Evolutionary conservation across 306 rosid genomes (phyloP), one percentile per base, ranked within the genome.

Genomic region (Lotus japonicus): DNA sequence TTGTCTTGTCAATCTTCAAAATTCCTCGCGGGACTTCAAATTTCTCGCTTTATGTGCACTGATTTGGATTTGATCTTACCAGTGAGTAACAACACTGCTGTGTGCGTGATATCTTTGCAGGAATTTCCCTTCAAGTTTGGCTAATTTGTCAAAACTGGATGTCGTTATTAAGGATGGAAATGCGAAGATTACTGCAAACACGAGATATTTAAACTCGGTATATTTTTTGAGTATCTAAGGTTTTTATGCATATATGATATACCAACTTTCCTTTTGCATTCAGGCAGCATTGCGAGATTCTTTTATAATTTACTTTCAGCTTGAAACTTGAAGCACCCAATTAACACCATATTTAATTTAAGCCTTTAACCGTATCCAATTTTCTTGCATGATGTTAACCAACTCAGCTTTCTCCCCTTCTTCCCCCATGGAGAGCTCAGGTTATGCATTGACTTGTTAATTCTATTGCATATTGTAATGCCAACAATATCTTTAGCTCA

Each of bases 111-210:
- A 4, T 73, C 48, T 42, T 57, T 71, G 83, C 87, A 90, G 99
- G 86, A 77, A 79, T 61, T 88, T 95, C 64, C 99, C 99, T 68
- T 78, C 97, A 17, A 85, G 84, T 62, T 79, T 95, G 76, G 96
- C 90, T 59, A 90, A 79, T 80, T 82, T 90, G 78, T 85, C 97
- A 21, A 90, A 88, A 66, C 63, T 95, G 99, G 96, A 88, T 44
- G 82, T 67, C 61, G 41, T 70, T 18, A 74, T 95, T 80, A 95
- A 88, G 83, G 97, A 95, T 59, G 97, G 92, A 56, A 79, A 68
- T 90, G 97, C 96, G 46, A 84, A 77, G 77, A 77, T 95, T 73
- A 85, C 95, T 11, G 99, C 97, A 33, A 85, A 74, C 74, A 16
- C 84, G 79, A 87, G 71, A 60, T 70, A 90, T 16, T 79, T 95